Conservation (phyloP, 2,329 filamentous ascomycete genomes). For the Fusarium stilboides region DNA sequence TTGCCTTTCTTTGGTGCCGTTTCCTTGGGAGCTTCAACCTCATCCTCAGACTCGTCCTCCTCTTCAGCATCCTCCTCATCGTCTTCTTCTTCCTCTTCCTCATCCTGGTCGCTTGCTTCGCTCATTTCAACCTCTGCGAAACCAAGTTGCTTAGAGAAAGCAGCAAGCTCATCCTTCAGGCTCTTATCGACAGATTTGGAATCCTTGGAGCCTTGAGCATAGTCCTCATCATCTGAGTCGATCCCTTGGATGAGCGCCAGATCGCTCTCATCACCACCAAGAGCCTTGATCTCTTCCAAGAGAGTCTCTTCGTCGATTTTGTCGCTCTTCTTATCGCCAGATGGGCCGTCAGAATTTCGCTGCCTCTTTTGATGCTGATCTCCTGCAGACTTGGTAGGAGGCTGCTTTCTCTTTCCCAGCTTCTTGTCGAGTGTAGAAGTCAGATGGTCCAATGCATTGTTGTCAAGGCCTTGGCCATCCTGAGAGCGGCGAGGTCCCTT, state of each 20-base stretch:
- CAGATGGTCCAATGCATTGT: conserved; percentile 66
- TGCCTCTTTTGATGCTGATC: conserved; percentile 58
- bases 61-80: conserved; percentile 55
- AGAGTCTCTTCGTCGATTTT: conserved; percentile 59
- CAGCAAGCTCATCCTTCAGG: conserved; percentile 56
- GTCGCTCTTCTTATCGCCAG: conserved; percentile 43
- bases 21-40: conserved; percentile 51
- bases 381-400: conserved; percentile 54
- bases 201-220: conserved; percentile 51
- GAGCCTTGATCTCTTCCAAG: conserved; percentile 74
- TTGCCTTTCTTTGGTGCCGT: conserved; percentile 51
- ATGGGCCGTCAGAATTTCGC: conserved; percentile 51
- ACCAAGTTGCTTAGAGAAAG: conserved; percentile 58
- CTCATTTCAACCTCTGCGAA: conserved; percentile 54
- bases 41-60: conserved; percentile 52
- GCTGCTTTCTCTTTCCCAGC: conserved; percentile 64
- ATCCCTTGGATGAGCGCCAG: conserved; percentile 72
- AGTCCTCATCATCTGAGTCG: conserved; percentile 59
- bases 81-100: conserved; percentile 54
- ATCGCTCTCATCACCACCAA: conserved; percentile 77
- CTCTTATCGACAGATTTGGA: conserved; percentile 58
- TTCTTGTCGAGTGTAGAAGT: conserved; percentile 71
- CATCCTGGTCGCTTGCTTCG: conserved; percentile 57
- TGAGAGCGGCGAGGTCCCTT: conserved; percentile 50
- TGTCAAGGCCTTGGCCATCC: conserved; percentile 59